Base-by-base conservation (phyloP, 116 monocot genomes). In the Posidonia oceanica region DNA sequence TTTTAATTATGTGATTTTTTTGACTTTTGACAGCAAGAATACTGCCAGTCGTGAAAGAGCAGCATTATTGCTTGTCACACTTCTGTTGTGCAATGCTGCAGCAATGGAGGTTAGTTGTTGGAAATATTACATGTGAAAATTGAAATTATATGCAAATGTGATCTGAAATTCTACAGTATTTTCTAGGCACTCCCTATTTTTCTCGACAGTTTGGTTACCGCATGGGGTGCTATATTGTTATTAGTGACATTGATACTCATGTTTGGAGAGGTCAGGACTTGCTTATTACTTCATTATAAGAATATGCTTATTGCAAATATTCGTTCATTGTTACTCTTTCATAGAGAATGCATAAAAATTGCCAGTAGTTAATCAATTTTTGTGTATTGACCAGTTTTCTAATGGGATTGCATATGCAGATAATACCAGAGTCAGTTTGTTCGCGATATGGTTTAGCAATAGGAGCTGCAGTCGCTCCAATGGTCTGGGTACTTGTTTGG, bases 221-320 rank as follows among this genome's bases (percentile, higher is more conserved):
- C 91, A 36, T 91, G 91, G 92, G 89, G 83, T 67, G 92, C 97
- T 52, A 81, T 97, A 59, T 68, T 97, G 69, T 85, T 97, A 68
- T 97, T 92, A 40, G 92, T 97, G 10, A 97, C 97, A 41, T 82
- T 97, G 79, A 83, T 97, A 64, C 97, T 97, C 72, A 59, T 97
- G 60, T 88, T 97, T 74, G 97, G 97, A 39, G 97, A 97, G 96
- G 96, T 94, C 14, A 85, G 63, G n/a, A 13, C 29, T 57, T 11
- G 36, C 17, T 39, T 39, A 2, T 36, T 7, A 52, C 36, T 48
- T 48, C 12, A 48, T 48, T 10, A 7, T 1, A 12, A 48, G 7
- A 8, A 10, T 12, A 10, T 48, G 7, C 51, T 15, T 64, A 38
- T 15, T 40, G 64, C 16, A 37, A 64, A 38, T 29, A 22, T 22